phyloP scores from a whole-genome alignment of 495 filamentous ascomycete species.

The Sphaerosporella brunnea region DNA sequence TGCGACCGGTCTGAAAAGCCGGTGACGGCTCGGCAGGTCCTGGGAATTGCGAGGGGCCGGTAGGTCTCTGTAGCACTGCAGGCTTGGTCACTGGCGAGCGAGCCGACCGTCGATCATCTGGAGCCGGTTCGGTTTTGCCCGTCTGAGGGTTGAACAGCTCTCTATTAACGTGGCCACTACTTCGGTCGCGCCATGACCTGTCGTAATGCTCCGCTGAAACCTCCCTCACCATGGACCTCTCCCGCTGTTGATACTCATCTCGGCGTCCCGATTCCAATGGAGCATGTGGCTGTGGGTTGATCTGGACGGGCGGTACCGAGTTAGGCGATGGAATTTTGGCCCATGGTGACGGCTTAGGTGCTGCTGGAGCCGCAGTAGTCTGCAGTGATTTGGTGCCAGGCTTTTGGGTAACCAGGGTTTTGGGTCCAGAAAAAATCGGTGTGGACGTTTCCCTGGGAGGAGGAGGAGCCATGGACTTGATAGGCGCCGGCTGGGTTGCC shows the following conservation, averaged over 20 bases:
- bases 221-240: conserved; percentile 38
- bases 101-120: conserved; percentile 47
- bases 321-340: conserved; percentile 17
- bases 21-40: conserved; percentile 79
- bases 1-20: conserved; percentile 71
- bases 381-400: conserved; percentile 14
- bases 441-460: background rate
- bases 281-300: too few relatives aligned
- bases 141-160: conserved; percentile 91
- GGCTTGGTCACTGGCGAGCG: conserved; percentile 52
- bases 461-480: conserved; percentile 6
- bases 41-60: conserved; percentile 34
- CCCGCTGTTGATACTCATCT: too few relatives aligned
- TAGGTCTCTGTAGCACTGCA: conserved; percentile 59
- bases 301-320: conserved; percentile 2
- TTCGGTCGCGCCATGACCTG: conserved; percentile 58
- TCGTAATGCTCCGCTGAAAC: conserved; percentile 92
- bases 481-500: background rate
- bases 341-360: conserved; percentile 21
- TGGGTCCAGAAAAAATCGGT: conserved; percentile 6
- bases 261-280: too few relatives aligned
- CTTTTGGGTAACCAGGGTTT: conserved; percentile 22
- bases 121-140: conserved; percentile 80
- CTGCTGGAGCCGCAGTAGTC: conserved; percentile 6
- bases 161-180: conserved; percentile 36